Evolutionary conservation across 148 eudicot species (phyloP), one percentile per base, ranked within the genome.

Genomic region (Selenicereus undatus): DNA sequence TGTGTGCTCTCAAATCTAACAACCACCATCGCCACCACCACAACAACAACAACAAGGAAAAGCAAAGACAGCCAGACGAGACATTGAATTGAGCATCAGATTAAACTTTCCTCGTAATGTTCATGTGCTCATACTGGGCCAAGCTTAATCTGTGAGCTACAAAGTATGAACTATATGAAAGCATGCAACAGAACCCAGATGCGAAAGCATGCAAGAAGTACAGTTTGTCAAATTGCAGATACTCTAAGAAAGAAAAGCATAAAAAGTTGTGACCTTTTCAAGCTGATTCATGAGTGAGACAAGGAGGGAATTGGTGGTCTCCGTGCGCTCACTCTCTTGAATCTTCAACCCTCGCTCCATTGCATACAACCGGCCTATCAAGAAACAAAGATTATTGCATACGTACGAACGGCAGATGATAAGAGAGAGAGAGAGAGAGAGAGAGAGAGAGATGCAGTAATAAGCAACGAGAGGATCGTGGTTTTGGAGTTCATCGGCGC

Each of bases 391-490:
- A 21, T 22, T 21, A 22, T n/a, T 24, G 21, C 48, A 69, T 9
- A 48, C 20, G 64, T 71, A 71, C 27, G 29, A 56, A 36, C 43
- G 17, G 11, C 27, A 74, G 29, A 17, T 43, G 7, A 27, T 30
- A 48, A 50, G 6, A 26, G 48, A 70, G 65, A 39, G 75, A 11
- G 51, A 76, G 35, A 36, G 50, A 22, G 64, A 72, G 35, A 35
- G 48, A 26, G 52, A 45, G 29, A 36, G 8, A 29, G 42, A 62
- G 65, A 73, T 89, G 93, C 99, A 96, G 88, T 96, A 96, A 81
- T 93, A 96, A 73, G 99, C 98, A 81, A 96, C 97, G 80, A 96
- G 97, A 74, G 98, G 97, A 39, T 96, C 99, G 88, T 96, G 98
- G 79, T 92, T 91, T 84, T 90, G 97, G 81, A 96, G 88, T 80